A percentile compares a stretch with the other conserved stretches of the same genome.
phyloP scores from a whole-genome alignment of 2,329 filamentous ascomycete species.

The Seiridium unicorne region DNA sequence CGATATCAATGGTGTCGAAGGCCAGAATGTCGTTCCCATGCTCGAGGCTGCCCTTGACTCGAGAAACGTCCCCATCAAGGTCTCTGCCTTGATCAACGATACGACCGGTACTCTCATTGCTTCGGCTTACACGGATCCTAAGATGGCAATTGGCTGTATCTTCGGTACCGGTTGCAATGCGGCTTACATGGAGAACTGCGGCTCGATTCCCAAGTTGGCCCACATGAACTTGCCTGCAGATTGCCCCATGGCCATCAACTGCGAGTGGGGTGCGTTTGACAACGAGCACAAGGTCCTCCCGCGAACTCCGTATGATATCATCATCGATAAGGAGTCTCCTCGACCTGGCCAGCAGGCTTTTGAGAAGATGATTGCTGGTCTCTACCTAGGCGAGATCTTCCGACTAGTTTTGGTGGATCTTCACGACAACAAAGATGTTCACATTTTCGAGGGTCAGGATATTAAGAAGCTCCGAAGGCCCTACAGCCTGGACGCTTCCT shows the following conservation, averaged over 20 bases:
- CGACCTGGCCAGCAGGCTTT: conserved; percentile 93
- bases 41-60: conserved; percentile 76
- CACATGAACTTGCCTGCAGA: conserved; percentile 85
- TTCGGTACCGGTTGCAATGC: conserved; percentile 98
- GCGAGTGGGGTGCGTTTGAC: conserved; percentile 96
- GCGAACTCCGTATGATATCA: conserved; percentile 78
- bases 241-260: conserved; percentile 91
- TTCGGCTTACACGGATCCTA: conserved; percentile 90
- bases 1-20: conserved; percentile 89
- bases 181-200: conserved; percentile 93
- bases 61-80: conserved; percentile 82
- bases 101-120: conserved; percentile 96
- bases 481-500: conserved; percentile 89
- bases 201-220: conserved; percentile 88
- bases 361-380: conserved; percentile 95
- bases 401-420: conserved; percentile 83
- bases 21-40: conserved; percentile 84
- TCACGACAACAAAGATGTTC: conserved; percentile 70
- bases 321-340: conserved; percentile 88
- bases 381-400: conserved; percentile 95
- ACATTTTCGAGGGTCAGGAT: conserved; percentile 83
- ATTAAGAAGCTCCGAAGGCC: conserved; percentile 77
- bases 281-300: conserved; percentile 89
- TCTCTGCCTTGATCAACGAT: conserved; percentile 93
- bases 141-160: conserved; percentile 95